Base-by-base conservation (phyloP, 805 yeast genomes). In the Brettanomyces custersianus region DNA sequence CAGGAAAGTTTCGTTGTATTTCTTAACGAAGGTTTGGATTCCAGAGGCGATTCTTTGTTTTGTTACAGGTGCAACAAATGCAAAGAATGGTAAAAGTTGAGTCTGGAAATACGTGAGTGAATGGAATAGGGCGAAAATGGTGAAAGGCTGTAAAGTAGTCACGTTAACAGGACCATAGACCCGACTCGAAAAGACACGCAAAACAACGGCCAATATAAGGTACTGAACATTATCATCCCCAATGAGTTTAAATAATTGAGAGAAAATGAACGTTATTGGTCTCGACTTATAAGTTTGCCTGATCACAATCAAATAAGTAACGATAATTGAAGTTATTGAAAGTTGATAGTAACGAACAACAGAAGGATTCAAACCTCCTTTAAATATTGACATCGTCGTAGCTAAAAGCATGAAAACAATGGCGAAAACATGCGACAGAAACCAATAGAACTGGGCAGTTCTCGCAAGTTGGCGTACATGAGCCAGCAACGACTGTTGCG, bases 381-480 rank as follows among this genome's bases (percentile, higher is more conserved):
- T 46, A 46, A 71, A 62, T 36, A 73, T 62, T 6, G 77, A 65
- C 24, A 50, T 60, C 25, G 69, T 35, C 30, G 62, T 54, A 47
- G 61, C 63, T 15, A 57, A 43, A 3, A 57, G 39, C 47, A 69
- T 68, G 53, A 59, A 70, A 36, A 54, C 44, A 3, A 74, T 43
- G 2, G 77, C 71, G 22, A 65, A 50, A 11, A 71, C 62, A 54
- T 80, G 84, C 13, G 82, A 80, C 20, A 76, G 36, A 44, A 70
- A 80, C 88, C 88, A 80, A 46, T 74, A 74, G 50, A 80, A 77
- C 51, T 79, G 85, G 7, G 76, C 74, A 9, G 77, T 70, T 43
- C 57, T 39, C 10, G 47, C 35, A 10, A 54, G 41, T 19, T 28
- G 34, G 21, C 36, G 37, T 12, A 48, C 13, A 29, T 43, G 45